phyloP scores from a whole-genome alignment of 176 grass and related monocot species.

The Carex littledalei region DNA sequence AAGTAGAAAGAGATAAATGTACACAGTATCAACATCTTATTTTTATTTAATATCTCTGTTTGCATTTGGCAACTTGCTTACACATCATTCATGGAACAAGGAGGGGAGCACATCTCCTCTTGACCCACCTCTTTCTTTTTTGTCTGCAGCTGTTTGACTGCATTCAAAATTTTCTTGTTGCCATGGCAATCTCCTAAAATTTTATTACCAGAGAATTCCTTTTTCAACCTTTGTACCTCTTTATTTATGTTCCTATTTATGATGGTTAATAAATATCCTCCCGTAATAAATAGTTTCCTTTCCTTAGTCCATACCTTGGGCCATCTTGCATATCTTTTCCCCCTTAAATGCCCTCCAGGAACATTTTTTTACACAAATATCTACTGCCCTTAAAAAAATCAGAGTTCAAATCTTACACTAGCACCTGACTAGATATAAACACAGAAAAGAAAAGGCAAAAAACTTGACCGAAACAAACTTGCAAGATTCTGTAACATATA shows the following conservation, averaged over 20 bases:
- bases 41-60: background rate
- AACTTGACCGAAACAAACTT: background rate
- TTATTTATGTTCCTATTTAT: constrained; percentile 11
- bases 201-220: background rate
- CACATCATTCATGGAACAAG: constrained; percentile 57
- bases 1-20: background rate
- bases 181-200: background rate
- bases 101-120: constrained; percentile 43
- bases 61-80: constrained; percentile 7
- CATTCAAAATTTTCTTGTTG: constrained; percentile 21
- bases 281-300: constrained; percentile 2
- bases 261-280: constrained; percentile 10
- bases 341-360: background rate
- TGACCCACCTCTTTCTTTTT: constrained; percentile 83
- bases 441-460: background rate
- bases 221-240: constrained; percentile 6
- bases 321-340: background rate
- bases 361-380: constrained; percentile 7
- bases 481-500: constrained; percentile 10
- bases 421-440: background rate
- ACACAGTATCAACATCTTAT: background rate
- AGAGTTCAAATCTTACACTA: background rate
- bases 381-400: background rate
- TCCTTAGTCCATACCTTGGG: constrained; percentile 1
- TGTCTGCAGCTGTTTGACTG: constrained; percentile 81